Evolutionary conservation across 2,329 filamentous ascomycete species (phyloP).

Genomic region (Sclerotinia trifoliorum): DNA sequence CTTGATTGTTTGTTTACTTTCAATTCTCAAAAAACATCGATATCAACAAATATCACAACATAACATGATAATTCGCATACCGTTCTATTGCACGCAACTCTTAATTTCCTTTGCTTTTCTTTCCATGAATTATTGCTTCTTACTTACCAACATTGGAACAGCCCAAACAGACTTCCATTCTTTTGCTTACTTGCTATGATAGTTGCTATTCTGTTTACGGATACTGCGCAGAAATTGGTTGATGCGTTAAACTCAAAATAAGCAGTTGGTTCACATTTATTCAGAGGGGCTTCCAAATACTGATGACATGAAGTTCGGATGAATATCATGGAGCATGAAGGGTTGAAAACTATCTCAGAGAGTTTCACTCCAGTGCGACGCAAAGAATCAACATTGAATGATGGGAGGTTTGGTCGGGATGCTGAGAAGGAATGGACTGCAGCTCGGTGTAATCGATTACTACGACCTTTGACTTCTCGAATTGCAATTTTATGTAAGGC

Average conservation of each 20-base stretch:
- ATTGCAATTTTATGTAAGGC: slow-evolving; percentile 45
- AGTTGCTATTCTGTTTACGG: background rate
- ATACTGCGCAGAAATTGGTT: background rate
- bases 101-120: background rate
- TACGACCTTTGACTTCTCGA: slow-evolving; percentile 46
- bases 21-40: background rate
- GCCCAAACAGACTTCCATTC: background rate
- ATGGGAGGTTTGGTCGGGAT: slow-evolving; percentile 27
- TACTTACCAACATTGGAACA: background rate
- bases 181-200: slow-evolving; percentile 23
- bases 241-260: background rate
- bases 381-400: slow-evolving; percentile 31
- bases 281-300: background rate
- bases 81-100: slow-evolving; percentile 11
- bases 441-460: slow-evolving; percentile 45
- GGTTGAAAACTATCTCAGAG: slow-evolving; percentile 15
- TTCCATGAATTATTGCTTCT: background rate
- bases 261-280: slow-evolving; percentile 2
- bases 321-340: slow-evolving; percentile 22
- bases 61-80: background rate
- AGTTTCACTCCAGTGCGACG: slow-evolving; percentile 37
- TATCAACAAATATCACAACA: background rate
- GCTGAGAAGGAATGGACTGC: slow-evolving; percentile 43
- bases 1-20: slow-evolving; percentile 10
- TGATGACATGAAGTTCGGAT: background rate